These are phyloP conservation scores for Solanum medicagineum DNA, from an alignment of 257 asterid genomes.

Conservation along the genomic window DNA sequence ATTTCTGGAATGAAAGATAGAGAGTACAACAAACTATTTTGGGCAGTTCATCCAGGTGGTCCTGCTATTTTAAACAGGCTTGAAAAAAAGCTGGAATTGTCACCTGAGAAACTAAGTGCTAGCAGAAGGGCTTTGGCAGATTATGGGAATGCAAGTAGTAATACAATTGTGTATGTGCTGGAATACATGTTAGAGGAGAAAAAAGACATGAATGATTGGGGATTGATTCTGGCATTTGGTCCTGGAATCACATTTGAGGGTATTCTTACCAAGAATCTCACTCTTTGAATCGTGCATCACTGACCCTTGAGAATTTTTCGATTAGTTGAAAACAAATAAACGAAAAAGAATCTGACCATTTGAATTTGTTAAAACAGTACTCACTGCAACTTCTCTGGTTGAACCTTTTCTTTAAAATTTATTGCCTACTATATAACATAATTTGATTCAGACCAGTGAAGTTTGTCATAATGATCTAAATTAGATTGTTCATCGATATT, in stretches of 20 bases:
- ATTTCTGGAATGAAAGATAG: slow-evolving; percentile 10
- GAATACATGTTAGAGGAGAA: slow-evolving; percentile 69
- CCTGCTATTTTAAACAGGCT: slow-evolving; percentile 77
- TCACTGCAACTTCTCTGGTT: neutral
- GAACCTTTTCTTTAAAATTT: neutral
- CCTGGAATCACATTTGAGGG: slow-evolving; percentile 98
- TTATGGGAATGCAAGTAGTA: slow-evolving; percentile 90
- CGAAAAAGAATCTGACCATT: slow-evolving; percentile 7
- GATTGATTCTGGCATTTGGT: slow-evolving; percentile 80
- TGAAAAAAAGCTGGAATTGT: slow-evolving; percentile 59
- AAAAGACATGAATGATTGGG: slow-evolving; percentile 41
- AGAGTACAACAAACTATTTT: slow-evolving; percentile 58
- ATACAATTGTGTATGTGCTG: slow-evolving; percentile 80
- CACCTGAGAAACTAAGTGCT: slow-evolving; percentile 56
- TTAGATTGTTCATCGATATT: neutral
- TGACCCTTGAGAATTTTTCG: neutral
- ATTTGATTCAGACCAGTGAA: neutral
- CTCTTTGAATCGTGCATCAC: slow-evolving; percentile 1
- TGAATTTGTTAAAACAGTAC: neutral
- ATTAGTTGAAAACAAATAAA: neutral
- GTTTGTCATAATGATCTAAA: neutral
- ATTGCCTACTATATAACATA: neutral
- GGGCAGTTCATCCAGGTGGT: slow-evolving; percentile 99
- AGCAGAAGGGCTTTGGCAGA: slow-evolving; percentile 80
- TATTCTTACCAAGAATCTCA: slow-evolving; percentile 62